Evolutionary conservation across 2,329 filamentous ascomycete species (phyloP).

Genomic region (Monosporascus sp.): DNA sequence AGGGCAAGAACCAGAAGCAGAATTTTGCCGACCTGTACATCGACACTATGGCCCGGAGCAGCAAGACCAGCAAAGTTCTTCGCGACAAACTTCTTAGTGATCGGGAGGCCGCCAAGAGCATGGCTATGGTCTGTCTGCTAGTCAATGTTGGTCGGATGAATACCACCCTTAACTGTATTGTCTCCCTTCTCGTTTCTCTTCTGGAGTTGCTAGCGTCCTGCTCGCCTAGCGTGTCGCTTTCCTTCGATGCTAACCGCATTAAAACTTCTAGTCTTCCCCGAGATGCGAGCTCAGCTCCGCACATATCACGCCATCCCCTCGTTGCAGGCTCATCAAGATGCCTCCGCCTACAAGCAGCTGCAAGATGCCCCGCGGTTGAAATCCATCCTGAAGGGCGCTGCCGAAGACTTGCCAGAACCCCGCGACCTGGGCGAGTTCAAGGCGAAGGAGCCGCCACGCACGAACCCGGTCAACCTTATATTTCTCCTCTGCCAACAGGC

Average conservation of each 20-base stretch:
- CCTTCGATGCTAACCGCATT: conserved; percentile 9
- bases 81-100: conserved; percentile 95
- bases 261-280: conserved; percentile 71
- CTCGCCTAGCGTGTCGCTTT: too few relatives aligned
- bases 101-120: conserved; percentile 85
- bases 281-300: conserved; percentile 95
- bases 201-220: not conserved
- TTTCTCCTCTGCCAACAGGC: conserved; percentile 91
- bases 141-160: conserved; percentile 99
- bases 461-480: conserved; percentile 95
- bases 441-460: conserved; percentile 60
- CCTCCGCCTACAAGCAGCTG: conserved; percentile 94
- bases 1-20: conserved; percentile 53
- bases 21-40: conserved; percentile 96
- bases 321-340: conserved; percentile 88
- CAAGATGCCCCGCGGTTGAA: conserved; percentile 95
- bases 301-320: conserved; percentile 98
- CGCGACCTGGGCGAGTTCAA: conserved; percentile 80
- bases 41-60: conserved; percentile 96
- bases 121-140: conserved; percentile 98
- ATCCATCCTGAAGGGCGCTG: conserved; percentile 94
- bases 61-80: conserved; percentile 97
- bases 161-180: conserved; percentile 90
- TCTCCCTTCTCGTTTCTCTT: conserved; percentile 2
- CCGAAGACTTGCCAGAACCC: conserved; percentile 83